Conservation (phyloP, 768 basidiomycete species). For the Collybiopsis luxurians region DNA sequence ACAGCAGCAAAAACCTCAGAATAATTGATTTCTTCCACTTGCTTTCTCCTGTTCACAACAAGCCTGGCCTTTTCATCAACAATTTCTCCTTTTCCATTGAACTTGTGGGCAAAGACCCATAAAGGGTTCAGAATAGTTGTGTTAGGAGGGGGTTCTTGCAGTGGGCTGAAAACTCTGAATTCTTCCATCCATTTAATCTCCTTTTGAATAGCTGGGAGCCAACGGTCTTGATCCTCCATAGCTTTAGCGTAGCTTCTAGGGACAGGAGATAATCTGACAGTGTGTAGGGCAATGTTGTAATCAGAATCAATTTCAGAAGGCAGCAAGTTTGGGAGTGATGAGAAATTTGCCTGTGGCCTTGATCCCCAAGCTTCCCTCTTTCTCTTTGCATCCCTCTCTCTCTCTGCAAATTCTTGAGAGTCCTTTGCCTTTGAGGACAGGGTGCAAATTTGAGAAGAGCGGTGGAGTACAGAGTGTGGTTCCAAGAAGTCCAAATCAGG, state of each 20-base stretch:
- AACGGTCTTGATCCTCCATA: background rate
- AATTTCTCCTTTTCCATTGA: constrained; percentile 17
- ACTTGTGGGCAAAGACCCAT: constrained; percentile 3
- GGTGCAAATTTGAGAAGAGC: background rate
- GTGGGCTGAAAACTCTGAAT: background rate
- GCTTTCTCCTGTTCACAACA: constrained; percentile 32
- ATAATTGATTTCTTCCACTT: constrained; percentile 29
- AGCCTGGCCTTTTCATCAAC: constrained; percentile 14
- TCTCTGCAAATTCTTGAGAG: background rate
- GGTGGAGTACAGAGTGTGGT: too few relatives aligned
- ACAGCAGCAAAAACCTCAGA: constrained; percentile 25
- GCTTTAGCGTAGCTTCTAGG: background rate
- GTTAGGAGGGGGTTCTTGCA: background rate
- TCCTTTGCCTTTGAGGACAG: background rate
- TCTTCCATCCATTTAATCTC: background rate
- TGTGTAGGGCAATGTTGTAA: background rate
- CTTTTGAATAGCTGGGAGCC: background rate
- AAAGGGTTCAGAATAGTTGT: background rate
- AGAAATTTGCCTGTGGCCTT: background rate
- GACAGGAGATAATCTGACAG: background rate
- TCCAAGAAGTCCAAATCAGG: too few relatives aligned
- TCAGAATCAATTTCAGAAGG: background rate
- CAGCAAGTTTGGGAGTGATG: background rate
- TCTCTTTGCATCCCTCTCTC: background rate
- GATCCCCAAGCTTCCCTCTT: background rate